Evolutionary conservation across 148 eudicot species (phyloP).

Genomic region (Chenopodium formosanum): DNA sequence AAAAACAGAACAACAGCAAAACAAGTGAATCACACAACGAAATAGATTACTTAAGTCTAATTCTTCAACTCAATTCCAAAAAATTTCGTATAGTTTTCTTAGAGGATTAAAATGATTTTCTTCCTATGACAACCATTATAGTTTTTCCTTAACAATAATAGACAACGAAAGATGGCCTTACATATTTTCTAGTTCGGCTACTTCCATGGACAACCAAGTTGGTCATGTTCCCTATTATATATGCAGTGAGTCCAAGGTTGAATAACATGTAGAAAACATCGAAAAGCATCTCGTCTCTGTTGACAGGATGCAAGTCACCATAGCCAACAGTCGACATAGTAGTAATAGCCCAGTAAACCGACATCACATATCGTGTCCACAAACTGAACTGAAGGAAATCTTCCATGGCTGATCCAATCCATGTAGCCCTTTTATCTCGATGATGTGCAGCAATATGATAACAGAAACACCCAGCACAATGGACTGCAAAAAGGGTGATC

Average conservation of each 20-base stretch:
- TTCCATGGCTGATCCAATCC: constrained; percentile 58
- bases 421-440: constrained; percentile 49
- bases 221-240: constrained; percentile 92
- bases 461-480: constrained; percentile 78
- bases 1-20: background rate
- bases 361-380: constrained; percentile 67
- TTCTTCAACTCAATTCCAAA: no score
- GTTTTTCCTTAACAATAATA: no score
- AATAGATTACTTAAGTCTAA: no score
- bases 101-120: no score
- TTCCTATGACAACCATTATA: no score
- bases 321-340: constrained; percentile 84
- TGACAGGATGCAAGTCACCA: constrained; percentile 79
- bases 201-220: constrained; percentile 89
- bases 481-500: constrained; percentile 83
- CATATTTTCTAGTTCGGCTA: constrained; percentile 75
- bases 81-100: no score
- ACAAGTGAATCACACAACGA: no score
- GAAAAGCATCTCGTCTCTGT: constrained; percentile 74
- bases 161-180: constrained; percentile 32
- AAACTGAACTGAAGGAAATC: constrained; percentile 49
- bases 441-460: constrained; percentile 71
- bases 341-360: constrained; percentile 91
- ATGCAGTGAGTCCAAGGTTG: constrained; percentile 84
- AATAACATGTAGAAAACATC: constrained; percentile 79